Evolutionary conservation across 176 grass and related monocot species (phyloP).

Genomic region (Saccharum spontaneum): DNA sequence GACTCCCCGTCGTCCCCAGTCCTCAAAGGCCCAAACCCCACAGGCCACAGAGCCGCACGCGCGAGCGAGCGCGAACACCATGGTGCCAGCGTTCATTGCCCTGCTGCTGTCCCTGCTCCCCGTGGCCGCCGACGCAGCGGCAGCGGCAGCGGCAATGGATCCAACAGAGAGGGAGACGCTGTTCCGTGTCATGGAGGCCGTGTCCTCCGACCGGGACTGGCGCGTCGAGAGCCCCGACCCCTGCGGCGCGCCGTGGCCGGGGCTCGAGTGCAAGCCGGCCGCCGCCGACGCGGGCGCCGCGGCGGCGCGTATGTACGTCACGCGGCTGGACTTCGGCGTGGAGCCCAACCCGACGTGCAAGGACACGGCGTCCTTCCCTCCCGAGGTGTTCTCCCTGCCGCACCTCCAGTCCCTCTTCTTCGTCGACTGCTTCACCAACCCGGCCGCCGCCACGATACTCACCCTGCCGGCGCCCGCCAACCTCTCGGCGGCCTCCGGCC

Average conservation of each 20-base stretch:
- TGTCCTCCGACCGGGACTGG: constrained; percentile 93
- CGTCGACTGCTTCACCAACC: constrained; percentile 73
- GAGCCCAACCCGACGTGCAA: constrained; percentile 82
- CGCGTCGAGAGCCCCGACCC: constrained; percentile 76
- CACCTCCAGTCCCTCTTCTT: constrained; percentile 86
- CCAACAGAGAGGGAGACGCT: constrained; percentile 61
- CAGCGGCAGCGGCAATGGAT: constrained; percentile 45
- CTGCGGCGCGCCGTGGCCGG: constrained; percentile 69
- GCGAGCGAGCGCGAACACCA: background rate
- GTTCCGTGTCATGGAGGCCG: constrained; percentile 77
- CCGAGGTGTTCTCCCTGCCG: constrained; percentile 57
- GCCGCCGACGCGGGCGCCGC: background rate
- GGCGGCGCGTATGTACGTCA: constrained; percentile 53
- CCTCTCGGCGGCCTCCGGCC: constrained; percentile 42
- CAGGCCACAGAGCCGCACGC: background rate
- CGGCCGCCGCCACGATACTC: constrained; percentile 43
- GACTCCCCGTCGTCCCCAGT: background rate
- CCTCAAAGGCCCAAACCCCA: background rate
- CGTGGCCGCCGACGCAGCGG: background rate
- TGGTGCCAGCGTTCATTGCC: constrained; percentile 16
- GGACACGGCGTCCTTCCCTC: constrained; percentile 58
- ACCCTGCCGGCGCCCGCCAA: constrained; percentile 47
- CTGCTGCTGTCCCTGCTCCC: constrained; percentile 32
- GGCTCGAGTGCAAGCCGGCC: constrained; percentile 83
- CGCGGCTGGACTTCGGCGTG: constrained; percentile 86